phyloP scores from a whole-genome alignment of 768 basidiomycete genomes.

The Melanogaster broomeanus region DNA sequence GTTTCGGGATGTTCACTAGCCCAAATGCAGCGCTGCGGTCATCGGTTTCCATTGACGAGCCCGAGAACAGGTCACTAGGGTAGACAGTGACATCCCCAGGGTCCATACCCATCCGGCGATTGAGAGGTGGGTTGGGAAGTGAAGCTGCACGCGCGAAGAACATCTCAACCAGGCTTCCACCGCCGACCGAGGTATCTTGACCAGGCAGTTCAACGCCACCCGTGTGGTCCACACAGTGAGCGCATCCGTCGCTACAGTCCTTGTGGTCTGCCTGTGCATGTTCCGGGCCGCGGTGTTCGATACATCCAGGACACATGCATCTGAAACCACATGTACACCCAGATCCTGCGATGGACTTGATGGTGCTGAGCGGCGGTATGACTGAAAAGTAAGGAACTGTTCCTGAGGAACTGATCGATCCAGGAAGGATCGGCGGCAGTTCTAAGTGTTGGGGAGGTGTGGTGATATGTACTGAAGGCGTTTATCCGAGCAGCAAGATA shows the following conservation, averaged over 20 bases:
- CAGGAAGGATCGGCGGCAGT: constrained; percentile 49
- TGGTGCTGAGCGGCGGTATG: constrained; percentile 62
- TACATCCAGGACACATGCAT: constrained; percentile 75
- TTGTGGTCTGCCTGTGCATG: constrained; percentile 39
- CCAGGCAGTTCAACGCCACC: constrained; percentile 46
- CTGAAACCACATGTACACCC: constrained; percentile 72
- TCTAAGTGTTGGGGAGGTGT: constrained; percentile 34
- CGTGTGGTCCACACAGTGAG: constrained; percentile 60
- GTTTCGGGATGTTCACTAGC: constrained; percentile 58
- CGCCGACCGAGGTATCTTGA: constrained; percentile 6
- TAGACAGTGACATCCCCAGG: constrained; percentile 53
- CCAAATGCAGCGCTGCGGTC: constrained; percentile 47
- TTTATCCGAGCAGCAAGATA: constrained; percentile 23
- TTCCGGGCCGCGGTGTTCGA: constrained; percentile 61
- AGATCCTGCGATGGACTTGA: constrained; percentile 61
- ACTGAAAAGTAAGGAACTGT: constrained; percentile 47
- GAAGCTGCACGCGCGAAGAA: constrained; percentile 72
- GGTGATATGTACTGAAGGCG: background rate
- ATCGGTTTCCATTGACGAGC: constrained; percentile 35
- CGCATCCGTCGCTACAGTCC: constrained; percentile 54
- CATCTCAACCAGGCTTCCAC: constrained; percentile 49
- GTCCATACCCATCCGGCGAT: constrained; percentile 45
- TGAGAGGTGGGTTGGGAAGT: constrained; percentile 57
- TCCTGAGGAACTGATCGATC: constrained; percentile 19
- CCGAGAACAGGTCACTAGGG: constrained; percentile 38